Base-by-base conservation (phyloP, 345 rosid species). In the Melaleuca alternifolia region DNA sequence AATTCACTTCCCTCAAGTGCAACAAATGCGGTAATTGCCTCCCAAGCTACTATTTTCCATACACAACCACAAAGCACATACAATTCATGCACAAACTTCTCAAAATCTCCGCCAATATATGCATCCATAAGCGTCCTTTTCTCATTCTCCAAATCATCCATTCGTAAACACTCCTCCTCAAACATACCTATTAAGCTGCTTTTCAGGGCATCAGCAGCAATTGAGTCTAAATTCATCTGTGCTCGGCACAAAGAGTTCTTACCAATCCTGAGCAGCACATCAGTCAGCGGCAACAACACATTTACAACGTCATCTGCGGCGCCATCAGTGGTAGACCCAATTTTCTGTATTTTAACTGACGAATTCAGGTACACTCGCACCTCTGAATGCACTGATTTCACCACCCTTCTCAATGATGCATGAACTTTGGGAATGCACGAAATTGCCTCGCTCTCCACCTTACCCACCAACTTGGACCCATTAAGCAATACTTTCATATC, bases 41-140 rank as follows among this genome's bases (percentile, higher is more conserved):
- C 99, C 96, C 98, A 97, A 9, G 92, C 92, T 87, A 97, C 95
- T 85, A 93, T 90, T 87, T 88, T 94, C 96, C 96, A 94, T 48
- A 92, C 96, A 89, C 85, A 62, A 12, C 89, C 92, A 83, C 93
- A 79, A 85, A 91, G 89, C 50, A 50, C 83, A 85, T 91, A 89
- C 88, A 94, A 92, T 82, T 90, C 89, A 5, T 93, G 95, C 84
- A 90, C 93, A 89, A 95, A 92, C 44, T 85, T 90, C 71, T 85
- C 89, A 85, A 90, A 89, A 86, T 97, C 92, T 85, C 90, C 88
- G 53, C 86, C 93, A 37, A 86, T 50, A 48, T 77, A 84, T 1
- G 93, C 93, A 82, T 86, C 86, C 71, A 59, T 87, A 77, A 93
- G 86, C 56, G 57, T 87, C 79, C 88, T 90, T 20, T 93, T 90